phyloP scores from a whole-genome alignment of 2,329 filamentous ascomycete species.

The Alternaria triticimaculans region DNA sequence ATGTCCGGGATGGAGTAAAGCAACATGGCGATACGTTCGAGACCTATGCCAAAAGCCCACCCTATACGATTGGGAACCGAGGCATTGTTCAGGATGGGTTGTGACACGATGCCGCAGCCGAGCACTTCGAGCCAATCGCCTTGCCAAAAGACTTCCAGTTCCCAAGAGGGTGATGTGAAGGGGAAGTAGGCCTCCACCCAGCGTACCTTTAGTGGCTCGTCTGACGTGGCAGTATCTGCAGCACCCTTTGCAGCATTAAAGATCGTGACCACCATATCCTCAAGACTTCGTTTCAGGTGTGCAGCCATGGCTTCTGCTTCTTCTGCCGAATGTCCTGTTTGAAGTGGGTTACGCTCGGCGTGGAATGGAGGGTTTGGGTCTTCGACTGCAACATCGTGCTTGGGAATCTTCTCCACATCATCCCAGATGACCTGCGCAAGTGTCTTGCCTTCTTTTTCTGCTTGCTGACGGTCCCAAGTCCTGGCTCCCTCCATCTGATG shows the following conservation, averaged over 20 bases:
- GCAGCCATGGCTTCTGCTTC: slow-evolving; percentile 83
- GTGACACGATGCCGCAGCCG: slow-evolving; percentile 88
- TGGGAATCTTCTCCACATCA: slow-evolving; percentile 74
- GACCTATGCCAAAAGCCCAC: slow-evolving; percentile 94
- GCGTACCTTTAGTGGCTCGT: slow-evolving; percentile 79
- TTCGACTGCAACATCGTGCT: slow-evolving; percentile 77
- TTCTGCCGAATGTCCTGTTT: slow-evolving; percentile 73
- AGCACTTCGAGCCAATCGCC: slow-evolving; percentile 96
- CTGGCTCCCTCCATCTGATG: slow-evolving; percentile 98
- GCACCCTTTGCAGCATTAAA: slow-evolving; percentile 78
- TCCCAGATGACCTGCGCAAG: slow-evolving; percentile 70
- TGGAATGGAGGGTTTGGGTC: slow-evolving; percentile 83
- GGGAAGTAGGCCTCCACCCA: slow-evolving; percentile 99
- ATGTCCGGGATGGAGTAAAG: slow-evolving; percentile 97
- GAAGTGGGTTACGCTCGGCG: slow-evolving; percentile 80
- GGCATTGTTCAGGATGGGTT: slow-evolving; percentile 79
- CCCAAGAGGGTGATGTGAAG: slow-evolving; percentile 94
- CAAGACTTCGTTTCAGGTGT: slow-evolving; percentile 88
- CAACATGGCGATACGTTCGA: slow-evolving; percentile 97
- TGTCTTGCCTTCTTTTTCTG: slow-evolving; percentile 51
- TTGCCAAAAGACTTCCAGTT: slow-evolving; percentile 93
- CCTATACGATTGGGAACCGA: slow-evolving; percentile 77
- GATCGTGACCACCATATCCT: slow-evolving; percentile 87
- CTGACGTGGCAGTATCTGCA: slow-evolving; percentile 50
- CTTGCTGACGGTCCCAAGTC: slow-evolving; percentile 78